phyloP scores from a whole-genome alignment of 371 early-diverging fungal genomes.

The Lichtheimia corymbifera region DNA sequence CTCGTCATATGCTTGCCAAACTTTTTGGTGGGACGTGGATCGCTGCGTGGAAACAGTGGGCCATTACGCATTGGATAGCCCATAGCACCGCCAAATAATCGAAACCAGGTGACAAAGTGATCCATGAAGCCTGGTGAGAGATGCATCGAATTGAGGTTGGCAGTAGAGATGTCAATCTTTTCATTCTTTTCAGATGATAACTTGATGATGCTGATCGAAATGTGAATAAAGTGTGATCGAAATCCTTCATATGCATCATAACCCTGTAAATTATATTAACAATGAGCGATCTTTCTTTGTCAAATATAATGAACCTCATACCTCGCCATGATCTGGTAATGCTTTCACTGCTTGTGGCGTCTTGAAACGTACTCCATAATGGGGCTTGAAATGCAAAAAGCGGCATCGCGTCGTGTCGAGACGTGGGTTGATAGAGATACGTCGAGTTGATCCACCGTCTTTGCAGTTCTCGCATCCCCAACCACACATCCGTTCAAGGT shows the following conservation, averaged over 20 bases:
- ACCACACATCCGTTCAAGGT: conserved; percentile 30
- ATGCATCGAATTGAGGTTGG: conserved; percentile 45
- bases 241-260: conserved; percentile 72
- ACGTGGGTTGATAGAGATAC: conserved; percentile 7
- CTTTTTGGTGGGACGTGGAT: conserved; percentile 29
- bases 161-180: conserved; percentile 20
- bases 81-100: conserved; percentile 48
- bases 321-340: conserved; percentile 29
- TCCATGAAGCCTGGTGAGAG: conserved; percentile 44
- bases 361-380: conserved; percentile 52
- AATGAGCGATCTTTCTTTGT: not conserved
- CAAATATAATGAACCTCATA: conserved; percentile 9
- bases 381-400: conserved; percentile 48
- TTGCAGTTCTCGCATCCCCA: conserved; percentile 50
- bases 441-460: conserved; percentile 9
- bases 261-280: conserved; percentile 16
- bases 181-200: conserved; percentile 17
- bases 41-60: conserved; percentile 31
- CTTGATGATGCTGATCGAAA: conserved; percentile 55
- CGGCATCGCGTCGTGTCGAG: conserved; percentile 23
- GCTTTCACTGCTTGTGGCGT: conserved; percentile 43
- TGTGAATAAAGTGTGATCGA: conserved; percentile 61
- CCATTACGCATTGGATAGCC: conserved; percentile 49
- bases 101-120: conserved; percentile 40
- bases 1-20: conserved; percentile 47